Evolutionary conservation across 192 early-diverging fungal species (phyloP).

Genomic region (Piromyces finnis): DNA sequence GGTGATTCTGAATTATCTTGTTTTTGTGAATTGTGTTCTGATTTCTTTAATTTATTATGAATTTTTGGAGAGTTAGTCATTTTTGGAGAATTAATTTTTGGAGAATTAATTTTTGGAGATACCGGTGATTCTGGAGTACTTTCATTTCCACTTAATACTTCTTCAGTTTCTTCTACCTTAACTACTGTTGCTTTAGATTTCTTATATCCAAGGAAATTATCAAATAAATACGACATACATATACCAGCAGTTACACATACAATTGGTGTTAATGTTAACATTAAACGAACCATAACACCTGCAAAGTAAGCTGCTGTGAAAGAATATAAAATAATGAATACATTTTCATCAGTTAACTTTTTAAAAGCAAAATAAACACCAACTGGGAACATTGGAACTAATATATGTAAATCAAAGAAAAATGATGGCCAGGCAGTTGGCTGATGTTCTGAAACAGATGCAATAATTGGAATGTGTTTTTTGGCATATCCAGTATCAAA

Average conservation of each 20-base stretch:
- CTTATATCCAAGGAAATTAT: constrained; percentile 52
- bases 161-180: constrained; percentile 1
- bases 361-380: constrained; percentile 94
- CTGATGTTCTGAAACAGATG: constrained; percentile 99
- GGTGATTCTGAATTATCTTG: background rate
- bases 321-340: constrained; percentile 95
- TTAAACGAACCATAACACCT: constrained; percentile 98
- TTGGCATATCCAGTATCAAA: constrained; percentile 99
- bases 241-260: constrained; percentile 90
- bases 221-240: constrained; percentile 69
- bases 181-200: constrained; percentile 6
- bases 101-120: background rate
- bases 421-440: constrained; percentile 98
- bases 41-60: constrained; percentile 1
- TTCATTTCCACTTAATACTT: background rate
- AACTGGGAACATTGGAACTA: constrained; percentile 92
- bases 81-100: constrained; percentile 6
- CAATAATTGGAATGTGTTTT: constrained; percentile 98
- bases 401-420: constrained; percentile 95
- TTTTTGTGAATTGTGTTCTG: constrained; percentile 1
- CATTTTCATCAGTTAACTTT: constrained; percentile 85
- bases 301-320: constrained; percentile 98
- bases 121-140: background rate
- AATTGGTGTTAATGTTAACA: constrained; percentile 93
- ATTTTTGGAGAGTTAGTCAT: background rate